A percentile compares a stretch with the other conserved stretches of the same genome.
Evolutionary conservation across 2,329 filamentous ascomycete species (phyloP).

Genomic region (Claviceps sp.): DNA sequence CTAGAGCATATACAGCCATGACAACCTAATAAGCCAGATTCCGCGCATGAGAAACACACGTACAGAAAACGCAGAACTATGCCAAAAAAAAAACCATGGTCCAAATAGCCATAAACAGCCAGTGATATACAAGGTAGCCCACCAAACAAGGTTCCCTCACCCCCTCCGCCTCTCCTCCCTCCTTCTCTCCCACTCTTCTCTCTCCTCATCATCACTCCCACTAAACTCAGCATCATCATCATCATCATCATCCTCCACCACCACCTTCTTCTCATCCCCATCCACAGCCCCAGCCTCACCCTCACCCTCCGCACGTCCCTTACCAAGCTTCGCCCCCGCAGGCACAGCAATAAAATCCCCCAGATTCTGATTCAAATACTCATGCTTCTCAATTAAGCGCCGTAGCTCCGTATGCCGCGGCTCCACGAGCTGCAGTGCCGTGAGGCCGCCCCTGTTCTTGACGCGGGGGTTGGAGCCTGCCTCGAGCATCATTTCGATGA

Average conservation of each 20-base stretch:
- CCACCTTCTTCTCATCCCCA: not conserved
- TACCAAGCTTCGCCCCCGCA: not conserved
- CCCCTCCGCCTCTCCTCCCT: slow-evolving; percentile 25
- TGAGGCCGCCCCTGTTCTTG: slow-evolving; percentile 61
- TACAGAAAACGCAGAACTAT: not conserved
- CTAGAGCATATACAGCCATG: too few relatives aligned
- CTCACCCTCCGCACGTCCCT: too few relatives aligned
- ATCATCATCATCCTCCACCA: slow-evolving; percentile 20
- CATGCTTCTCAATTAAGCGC: slow-evolving; percentile 53
- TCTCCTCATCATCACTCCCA: slow-evolving; percentile 50
- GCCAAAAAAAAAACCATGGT: not conserved
- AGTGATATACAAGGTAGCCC: not conserved
- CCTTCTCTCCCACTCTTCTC: slow-evolving; percentile 46
- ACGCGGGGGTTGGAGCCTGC: slow-evolving; percentile 49
- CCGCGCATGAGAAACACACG: not conserved
- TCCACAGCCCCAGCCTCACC: too few relatives aligned
- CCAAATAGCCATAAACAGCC: not conserved
- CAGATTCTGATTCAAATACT: slow-evolving; percentile 47
- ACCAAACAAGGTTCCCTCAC: not conserved
- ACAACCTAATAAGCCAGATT: too few relatives aligned
- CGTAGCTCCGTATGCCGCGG: slow-evolving; percentile 51
- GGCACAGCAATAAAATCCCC: slow-evolving; percentile 40
- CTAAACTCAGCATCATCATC: slow-evolving; percentile 49
- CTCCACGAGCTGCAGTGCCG: slow-evolving; percentile 59
- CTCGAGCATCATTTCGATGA: slow-evolving; percentile 72